Conservation (phyloP, 805 yeast genomes). For the Maudiozyma barnettii region DNA sequence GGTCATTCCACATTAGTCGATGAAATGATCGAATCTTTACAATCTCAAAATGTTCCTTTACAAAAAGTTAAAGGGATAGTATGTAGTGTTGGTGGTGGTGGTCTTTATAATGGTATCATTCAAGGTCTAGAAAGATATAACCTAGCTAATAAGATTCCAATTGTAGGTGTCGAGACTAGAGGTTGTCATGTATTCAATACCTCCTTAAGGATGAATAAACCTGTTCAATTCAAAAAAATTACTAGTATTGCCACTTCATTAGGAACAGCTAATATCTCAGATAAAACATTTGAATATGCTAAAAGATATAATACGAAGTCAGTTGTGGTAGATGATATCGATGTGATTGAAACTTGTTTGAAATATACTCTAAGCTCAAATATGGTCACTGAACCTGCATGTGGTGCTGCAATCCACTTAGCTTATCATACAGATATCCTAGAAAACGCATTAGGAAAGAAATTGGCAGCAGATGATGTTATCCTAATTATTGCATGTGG, state of each 20-base stretch:
- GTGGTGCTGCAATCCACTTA: conserved; percentile 58
- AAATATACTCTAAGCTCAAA: conserved; percentile 43
- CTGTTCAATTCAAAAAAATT: conserved; percentile 37
- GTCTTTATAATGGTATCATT: conserved; percentile 44
- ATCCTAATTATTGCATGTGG: conserved; percentile 55
- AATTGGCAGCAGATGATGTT: conserved; percentile 31
- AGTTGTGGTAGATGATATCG: conserved; percentile 41
- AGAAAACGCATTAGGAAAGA: conserved; percentile 9
- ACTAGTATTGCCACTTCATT: conserved; percentile 53
- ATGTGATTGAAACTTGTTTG: conserved; percentile 46
- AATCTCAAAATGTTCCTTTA: conserved; percentile 15
- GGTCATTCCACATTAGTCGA: conserved; percentile 43
- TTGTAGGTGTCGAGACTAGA: conserved; percentile 48
- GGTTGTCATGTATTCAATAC: conserved; percentile 51
- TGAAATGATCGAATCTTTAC: conserved; percentile 30
- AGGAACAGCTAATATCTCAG: conserved; percentile 51
- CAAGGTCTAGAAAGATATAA: conserved; percentile 34
- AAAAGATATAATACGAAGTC: conserved; percentile 33
- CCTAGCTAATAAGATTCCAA: conserved; percentile 30
- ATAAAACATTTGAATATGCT: conserved; percentile 38
- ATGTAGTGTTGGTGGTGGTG: conserved; percentile 53
- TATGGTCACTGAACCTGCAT: conserved; percentile 57
- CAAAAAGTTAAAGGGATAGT: conserved; percentile 35
- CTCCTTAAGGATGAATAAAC: conserved; percentile 38
- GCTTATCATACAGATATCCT: conserved; percentile 30